These are phyloP conservation scores for Setaria italica DNA, from an alignment of 202 grass and related monocot genomes.

Conservation along the genomic window DNA sequence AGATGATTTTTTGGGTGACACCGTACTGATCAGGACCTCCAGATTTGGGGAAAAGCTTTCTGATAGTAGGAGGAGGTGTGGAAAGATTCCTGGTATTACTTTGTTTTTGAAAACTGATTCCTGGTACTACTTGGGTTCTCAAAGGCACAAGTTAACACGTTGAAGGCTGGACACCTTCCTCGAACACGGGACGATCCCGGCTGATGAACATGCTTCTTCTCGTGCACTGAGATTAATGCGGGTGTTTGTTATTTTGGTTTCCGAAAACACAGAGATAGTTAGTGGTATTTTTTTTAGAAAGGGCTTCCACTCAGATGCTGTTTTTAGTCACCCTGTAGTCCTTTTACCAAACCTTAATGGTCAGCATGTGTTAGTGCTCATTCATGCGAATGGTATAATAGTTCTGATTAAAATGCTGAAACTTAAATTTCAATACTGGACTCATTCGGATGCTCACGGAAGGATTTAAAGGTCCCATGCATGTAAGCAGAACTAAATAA, in stretches of 20 bases:
- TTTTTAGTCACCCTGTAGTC: neutral
- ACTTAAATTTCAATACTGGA: neutral
- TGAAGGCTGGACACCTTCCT: conserved; percentile 90
- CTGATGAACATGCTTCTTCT: conserved; percentile 99
- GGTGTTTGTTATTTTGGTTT: conserved; percentile 77
- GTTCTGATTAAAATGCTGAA: conserved; percentile 16
- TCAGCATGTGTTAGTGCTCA: neutral
- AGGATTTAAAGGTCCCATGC: neutral
- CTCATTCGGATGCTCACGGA: neutral
- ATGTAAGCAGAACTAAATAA: neutral
- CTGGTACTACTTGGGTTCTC: conserved; percentile 59
- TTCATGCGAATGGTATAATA: conserved; percentile 1
- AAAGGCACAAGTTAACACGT: conserved; percentile 80
- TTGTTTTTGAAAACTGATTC: too few species aligned
- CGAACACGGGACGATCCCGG: conserved; percentile 81
- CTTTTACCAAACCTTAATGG: too few species aligned
- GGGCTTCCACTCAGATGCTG: neutral
- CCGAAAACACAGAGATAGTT: conserved; percentile 48
- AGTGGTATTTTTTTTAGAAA: conserved; percentile 27
- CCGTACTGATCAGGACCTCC: conserved; percentile 36
- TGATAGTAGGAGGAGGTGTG: conserved; percentile 85
- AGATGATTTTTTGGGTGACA: conserved; percentile 53
- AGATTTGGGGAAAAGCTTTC: conserved; percentile 90
- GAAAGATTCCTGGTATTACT: conserved; percentile 77
- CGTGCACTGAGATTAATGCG: conserved; percentile 71